Evolutionary conservation across 75 land plant species (phyloP), one percentile per base, ranked within the genome.

Genomic region (Sequoia sempervirens): DNA sequence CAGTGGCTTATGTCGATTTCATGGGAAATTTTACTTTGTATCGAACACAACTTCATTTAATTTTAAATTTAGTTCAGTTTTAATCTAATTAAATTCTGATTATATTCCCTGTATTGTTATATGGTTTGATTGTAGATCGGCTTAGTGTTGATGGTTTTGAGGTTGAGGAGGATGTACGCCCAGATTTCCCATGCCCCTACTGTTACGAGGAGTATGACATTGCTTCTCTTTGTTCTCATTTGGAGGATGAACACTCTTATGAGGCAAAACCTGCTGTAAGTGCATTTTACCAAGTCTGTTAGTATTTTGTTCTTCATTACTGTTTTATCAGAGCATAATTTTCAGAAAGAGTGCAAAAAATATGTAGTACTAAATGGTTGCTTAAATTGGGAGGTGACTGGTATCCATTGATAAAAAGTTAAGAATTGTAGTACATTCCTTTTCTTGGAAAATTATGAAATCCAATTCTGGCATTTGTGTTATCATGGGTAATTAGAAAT

Each of bases 141-240:
- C 80, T 92, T 75, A 84, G 86, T 84, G 83, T 93, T 26, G 97
- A 95, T 86, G 97, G 95, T 85, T 86, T 89, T 34, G 98, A 93
- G 87, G 91, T 87, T 69, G 98, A 92, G 52, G 97, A 93, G 70
- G 98, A 96, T 82, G 84, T 85, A 38, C 87, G 95, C 12, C 91
- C 92, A 8, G 95, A 96, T 81, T 95, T 93, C 58, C 87, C 98
- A 1, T 96, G 98, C 84, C 98, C 98, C 30, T 96, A 91, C 80
- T 96, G 98, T 82, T 95, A 90, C 83, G 98, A 96, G 87, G 95
- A 93, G 83, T 92, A 91, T 46, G 97, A 95, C 81, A 89, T 96
- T 66, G 84, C 85, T 37, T 90, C 95, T 17, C 91, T 96, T 40
- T 95, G 98, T 86, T 85, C 95, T 9, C 98, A 96, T 80, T 90